Conservation (phyloP, 2,329 filamentous ascomycete species). For the Sporothrix curviconia region DNA sequence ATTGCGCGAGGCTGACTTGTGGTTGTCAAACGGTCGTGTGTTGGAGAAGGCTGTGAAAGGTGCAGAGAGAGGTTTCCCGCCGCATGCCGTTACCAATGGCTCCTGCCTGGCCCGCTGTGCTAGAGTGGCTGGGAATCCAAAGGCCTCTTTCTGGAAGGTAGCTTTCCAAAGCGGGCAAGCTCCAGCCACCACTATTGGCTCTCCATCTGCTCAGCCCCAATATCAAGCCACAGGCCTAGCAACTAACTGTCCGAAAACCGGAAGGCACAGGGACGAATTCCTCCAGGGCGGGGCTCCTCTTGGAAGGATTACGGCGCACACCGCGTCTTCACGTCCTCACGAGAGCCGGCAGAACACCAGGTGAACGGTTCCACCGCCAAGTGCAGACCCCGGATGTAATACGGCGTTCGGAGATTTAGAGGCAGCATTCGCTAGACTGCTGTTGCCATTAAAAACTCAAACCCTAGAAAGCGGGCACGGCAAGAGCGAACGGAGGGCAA, state of each 20-base stretch:
- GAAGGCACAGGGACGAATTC: background rate
- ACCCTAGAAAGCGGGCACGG: background rate
- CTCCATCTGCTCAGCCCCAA: background rate
- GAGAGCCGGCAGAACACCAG: background rate
- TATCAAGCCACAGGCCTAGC: background rate
- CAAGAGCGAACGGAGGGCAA: background rate
- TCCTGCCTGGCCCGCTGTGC: background rate
- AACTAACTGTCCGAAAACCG: background rate
- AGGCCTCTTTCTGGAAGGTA: background rate
- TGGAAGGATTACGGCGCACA: background rate
- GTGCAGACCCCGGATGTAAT: background rate
- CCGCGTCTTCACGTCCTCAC: background rate
- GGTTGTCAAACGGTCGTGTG: background rate
- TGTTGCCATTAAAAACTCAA: background rate
- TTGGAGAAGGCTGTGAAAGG: background rate
- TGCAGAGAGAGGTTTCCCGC: background rate
- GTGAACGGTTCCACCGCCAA: background rate
- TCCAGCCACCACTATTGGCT: background rate
- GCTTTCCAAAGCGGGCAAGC: slow-evolving; percentile 3
- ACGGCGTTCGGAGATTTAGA: slow-evolving; percentile 15
- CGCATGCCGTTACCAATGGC: background rate
- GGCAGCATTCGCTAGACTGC: background rate
- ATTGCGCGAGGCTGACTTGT: background rate
- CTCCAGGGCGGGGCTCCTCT: background rate
- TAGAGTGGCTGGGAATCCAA: slow-evolving; percentile 2